Base-by-base conservation (phyloP, 2,329 filamentous ascomycete species). In the Dactylellina parvicollis region DNA sequence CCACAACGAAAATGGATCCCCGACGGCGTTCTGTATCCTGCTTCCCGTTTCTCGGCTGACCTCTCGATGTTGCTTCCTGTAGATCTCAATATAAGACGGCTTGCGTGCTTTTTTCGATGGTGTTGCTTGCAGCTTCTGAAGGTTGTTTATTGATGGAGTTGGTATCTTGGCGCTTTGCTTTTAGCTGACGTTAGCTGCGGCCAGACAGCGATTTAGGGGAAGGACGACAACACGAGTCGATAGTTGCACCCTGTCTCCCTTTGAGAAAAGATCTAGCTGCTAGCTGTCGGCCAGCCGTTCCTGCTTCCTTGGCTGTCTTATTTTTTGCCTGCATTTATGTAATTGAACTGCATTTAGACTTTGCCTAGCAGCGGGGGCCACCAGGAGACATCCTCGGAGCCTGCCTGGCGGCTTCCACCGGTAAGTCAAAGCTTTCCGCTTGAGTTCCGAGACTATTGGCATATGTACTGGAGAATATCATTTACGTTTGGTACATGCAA, bases 261-360 rank as follows among this genome's bases (percentile, higher is more conserved):
- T 34, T 10, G 10, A 38, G 47, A n/a, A n/a, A n/a, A n/a, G n/a
- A n/a, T n/a, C n/a, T n/a, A n/a, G n/a, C n/a, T n/a, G n/a, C n/a
- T n/a, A 28, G 42, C 36, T 30, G 36, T 16, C 8, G 46, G 20
- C 40, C 16, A 49, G 52, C n/a, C 30, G 28, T 56, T 55, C 49
- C 49, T 34, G 61, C 49, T 40, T 28, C 44, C 16, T 40, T 56
- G 22, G 61, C 36, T 50, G 59, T 54, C 62, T 65, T n/a, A n/a
- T 55, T 65, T 65, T 65, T 65, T 67, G 62, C 62, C 42, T 22
- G 32, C 28, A 22, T 26, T 67, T 52, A 52, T 52, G 57, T 67
- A 65, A 47, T 47, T n/a, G n/a, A n/a, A n/a, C n/a, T n/a, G n/a
- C n/a, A n/a, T n/a, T n/a, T n/a, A n/a, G n/a, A n/a, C n/a, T n/a